These are phyloP conservation scores for Effrenium voratum DNA, from an alignment of 73 alveolate species.

Conservation along the genomic window DNA sequence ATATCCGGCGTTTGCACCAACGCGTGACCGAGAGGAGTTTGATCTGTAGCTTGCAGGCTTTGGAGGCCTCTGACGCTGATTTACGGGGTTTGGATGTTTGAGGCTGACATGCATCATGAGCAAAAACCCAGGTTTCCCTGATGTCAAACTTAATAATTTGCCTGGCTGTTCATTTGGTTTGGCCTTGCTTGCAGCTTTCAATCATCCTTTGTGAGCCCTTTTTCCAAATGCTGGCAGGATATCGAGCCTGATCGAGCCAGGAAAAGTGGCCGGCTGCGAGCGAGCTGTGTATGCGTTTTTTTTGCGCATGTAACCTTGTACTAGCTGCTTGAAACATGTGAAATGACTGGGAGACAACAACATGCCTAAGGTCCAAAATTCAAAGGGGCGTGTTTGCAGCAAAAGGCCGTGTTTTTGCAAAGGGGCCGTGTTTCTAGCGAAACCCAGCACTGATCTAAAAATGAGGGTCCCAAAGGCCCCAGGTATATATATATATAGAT, in stretches of 20 bases:
- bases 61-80: not conserved
- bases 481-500: conserved; percentile 15
- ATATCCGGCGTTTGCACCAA: not conserved
- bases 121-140: not conserved
- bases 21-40: not conserved
- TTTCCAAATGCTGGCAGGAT: too few relatives aligned
- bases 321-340: too few relatives aligned
- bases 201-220: not conserved
- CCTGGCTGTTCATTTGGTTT: not conserved
- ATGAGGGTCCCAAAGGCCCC: not conserved
- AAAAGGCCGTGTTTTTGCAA: not conserved
- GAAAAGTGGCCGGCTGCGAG: not conserved
- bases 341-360: too few relatives aligned
- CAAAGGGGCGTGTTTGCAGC: not conserved
- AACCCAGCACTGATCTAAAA: not conserved
- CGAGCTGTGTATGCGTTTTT: not conserved
- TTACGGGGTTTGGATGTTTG: not conserved
- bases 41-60: not conserved
- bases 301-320: too few relatives aligned
- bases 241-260: not conserved
- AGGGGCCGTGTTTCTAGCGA: not conserved
- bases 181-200: not conserved
- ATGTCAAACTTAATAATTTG: not conserved
- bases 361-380: not conserved
- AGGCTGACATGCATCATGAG: not conserved